Percentiles rank a stretch among this genome's conserved stretches.
These are phyloP conservation scores for Hyphodiscus hymeniophilus DNA, from an alignment of 495 filamentous ascomycete genomes.

Conservation along the genomic window DNA sequence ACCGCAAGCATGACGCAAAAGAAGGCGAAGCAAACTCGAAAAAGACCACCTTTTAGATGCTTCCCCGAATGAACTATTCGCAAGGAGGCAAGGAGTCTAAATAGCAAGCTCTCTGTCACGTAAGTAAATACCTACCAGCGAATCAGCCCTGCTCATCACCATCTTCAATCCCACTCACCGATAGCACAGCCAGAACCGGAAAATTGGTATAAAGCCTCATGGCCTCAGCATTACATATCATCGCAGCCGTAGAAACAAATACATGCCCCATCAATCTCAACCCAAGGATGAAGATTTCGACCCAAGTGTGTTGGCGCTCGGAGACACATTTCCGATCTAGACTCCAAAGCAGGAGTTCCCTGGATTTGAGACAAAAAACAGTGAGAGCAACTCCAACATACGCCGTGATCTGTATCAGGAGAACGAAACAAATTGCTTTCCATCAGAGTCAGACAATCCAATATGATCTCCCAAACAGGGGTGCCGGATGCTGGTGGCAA, in stretches of 20 bases:
- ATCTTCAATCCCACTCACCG: constrained; percentile 12
- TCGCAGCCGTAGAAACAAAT: constrained; percentile 4
- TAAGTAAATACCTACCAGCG: constrained; percentile 14
- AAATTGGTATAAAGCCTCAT: constrained; percentile 12
- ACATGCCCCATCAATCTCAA: constrained; percentile 4
- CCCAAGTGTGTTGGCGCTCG: constrained; percentile 1
- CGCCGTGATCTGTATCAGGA: constrained; percentile 12
- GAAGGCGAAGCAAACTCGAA: constrained; percentile 3
- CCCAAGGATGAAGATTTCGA: constrained; percentile 6
- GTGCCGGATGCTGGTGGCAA: no score
- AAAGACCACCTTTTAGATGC: background rate
- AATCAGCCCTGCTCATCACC: constrained; percentile 1
- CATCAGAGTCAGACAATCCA: no score
- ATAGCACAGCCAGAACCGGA: constrained; percentile 11
- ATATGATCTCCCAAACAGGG: no score
- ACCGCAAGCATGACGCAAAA: background rate
- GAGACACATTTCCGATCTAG: constrained; percentile 4
- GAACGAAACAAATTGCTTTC: constrained; percentile 16
- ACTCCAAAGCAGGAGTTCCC: constrained; percentile 4
- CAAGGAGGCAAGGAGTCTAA: constrained; percentile 5
- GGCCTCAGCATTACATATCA: constrained; percentile 14
- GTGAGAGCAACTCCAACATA: constrained; percentile 5
- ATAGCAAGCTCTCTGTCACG: constrained; percentile 14
- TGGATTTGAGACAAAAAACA: constrained; percentile 1
- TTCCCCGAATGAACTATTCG: constrained; percentile 7